Base-by-base conservation (phyloP, 352 stramenopile species). In the Globisporangium acanthophoron region DNA sequence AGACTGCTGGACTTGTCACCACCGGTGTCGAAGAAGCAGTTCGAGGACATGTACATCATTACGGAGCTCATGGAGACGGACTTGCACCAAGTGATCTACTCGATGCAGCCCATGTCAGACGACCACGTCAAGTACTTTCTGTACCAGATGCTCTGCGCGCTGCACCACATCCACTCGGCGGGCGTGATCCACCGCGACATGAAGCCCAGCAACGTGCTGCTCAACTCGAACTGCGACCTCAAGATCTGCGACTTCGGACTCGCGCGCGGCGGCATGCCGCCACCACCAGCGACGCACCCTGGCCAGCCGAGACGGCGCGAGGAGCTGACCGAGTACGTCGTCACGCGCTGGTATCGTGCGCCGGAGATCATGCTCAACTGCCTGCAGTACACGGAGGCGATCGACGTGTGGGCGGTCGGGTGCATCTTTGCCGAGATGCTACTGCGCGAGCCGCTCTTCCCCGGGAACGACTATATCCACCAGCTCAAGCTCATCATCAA, bases 361-460 rank as follows among this genome's bases (percentile, higher is more conserved):
- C 93, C 93, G 0, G 92, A 98, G 70, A 95, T 98, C 64, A 98
- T 99, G 96, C 82, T 99, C 37, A 95, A 94, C 24, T 98, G 89
- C 61, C 80, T 98, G 44, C 76, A 98, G 39, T 99, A 99, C 71
- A 95, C 87, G 3, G 88, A 96, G 61, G 84, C 90, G 21, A 92
- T 98, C 57, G 93, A 98, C 65, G 68, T 98, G 16, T 98, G 93
- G 93, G 86, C 83, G 54, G 93, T 98, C 20, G 97, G 97, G 18
- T 99, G 97, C 66, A 99, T 99, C 61, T 98, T 99, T 65, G 97
- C 92, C 16, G 97, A 99, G 76, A 92, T 99, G 62, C 83, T 99
- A 18, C 65, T 89, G 40, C 81, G 97, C 41, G 98, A 99, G 67
- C 96, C 97, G 48, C 85, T 98, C 37, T 99, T 99, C 63, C 93